phyloP scores from a whole-genome alignment of 345 rosid genomes.

The Aurinia saxatilis region DNA sequence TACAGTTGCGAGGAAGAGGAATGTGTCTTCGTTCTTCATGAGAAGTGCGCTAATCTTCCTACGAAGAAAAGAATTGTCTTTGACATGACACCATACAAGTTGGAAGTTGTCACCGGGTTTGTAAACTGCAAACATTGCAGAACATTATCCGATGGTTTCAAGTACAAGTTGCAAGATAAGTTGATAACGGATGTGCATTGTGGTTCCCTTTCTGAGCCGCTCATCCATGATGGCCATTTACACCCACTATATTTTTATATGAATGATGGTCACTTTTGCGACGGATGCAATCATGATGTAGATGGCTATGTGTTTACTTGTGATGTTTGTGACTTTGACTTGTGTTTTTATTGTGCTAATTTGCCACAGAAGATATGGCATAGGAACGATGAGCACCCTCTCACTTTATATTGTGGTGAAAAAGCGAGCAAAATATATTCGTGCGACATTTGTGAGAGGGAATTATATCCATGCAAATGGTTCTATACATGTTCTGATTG shows the following conservation, averaged over 20 bases:
- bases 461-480: not conserved
- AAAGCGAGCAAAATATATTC: not conserved
- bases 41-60: too few species aligned
- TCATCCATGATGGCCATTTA: not conserved
- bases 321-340: not conserved
- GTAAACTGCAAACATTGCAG: too few species aligned
- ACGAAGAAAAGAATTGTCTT: too few species aligned
- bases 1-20: not conserved
- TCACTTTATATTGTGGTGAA: not conserved
- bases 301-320: not conserved
- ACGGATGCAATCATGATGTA: too few species aligned
- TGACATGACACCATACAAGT: too few species aligned
- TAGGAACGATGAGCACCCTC: too few species aligned
- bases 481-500: too few species aligned
- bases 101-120: too few species aligned
- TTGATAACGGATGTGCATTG: not conserved
- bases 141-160: too few species aligned
- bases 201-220: not conserved
- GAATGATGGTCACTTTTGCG: too few species aligned
- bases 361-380: not conserved
- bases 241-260: not conserved
- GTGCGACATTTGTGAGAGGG: not conserved
- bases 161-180: too few species aligned
- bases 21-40: not conserved
- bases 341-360: not conserved